Conservation (phyloP, 164 flowering plant species). For the Piper betle region DNA sequence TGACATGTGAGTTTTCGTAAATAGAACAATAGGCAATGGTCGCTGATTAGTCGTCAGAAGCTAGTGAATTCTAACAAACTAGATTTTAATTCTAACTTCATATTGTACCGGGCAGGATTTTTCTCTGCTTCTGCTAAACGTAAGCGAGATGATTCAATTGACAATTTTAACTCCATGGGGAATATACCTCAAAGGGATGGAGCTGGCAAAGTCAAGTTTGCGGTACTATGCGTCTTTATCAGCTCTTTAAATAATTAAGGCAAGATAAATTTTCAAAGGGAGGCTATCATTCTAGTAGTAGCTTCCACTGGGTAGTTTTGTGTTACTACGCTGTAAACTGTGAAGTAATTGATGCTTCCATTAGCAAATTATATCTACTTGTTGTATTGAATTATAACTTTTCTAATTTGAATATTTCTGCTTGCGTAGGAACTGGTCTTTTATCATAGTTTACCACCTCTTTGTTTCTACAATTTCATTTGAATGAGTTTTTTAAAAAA, state of each 20-base stretch:
- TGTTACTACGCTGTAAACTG: background rate
- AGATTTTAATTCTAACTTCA: background rate
- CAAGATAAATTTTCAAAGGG: background rate
- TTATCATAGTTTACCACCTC: no score
- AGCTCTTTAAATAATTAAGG: background rate
- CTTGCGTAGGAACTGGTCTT: background rate
- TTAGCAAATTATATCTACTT: background rate
- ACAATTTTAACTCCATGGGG: conserved; percentile 42
- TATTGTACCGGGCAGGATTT: conserved; percentile 46
- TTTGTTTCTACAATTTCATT: no score
- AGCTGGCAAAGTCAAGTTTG: conserved; percentile 45
- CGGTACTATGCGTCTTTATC: conserved; percentile 11
- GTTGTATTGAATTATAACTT: no score
- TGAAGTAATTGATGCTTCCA: background rate
- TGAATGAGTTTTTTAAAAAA: no score
- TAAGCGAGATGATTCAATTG: conserved; percentile 60
- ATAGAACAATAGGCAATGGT: no score
- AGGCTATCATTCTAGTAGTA: background rate
- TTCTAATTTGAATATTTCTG: no score
- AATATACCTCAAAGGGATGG: conserved; percentile 97
- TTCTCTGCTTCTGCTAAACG: conserved; percentile 73
- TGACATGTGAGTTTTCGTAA: no score
- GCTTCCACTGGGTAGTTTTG: background rate
- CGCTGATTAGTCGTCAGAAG: no score
- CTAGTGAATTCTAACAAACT: no score